Percentiles rank a stretch among this genome's conserved stretches.
These are phyloP conservation scores for Boletus rex-veris DNA, from an alignment of 768 basidiomycete species.

Conservation along the genomic window DNA sequence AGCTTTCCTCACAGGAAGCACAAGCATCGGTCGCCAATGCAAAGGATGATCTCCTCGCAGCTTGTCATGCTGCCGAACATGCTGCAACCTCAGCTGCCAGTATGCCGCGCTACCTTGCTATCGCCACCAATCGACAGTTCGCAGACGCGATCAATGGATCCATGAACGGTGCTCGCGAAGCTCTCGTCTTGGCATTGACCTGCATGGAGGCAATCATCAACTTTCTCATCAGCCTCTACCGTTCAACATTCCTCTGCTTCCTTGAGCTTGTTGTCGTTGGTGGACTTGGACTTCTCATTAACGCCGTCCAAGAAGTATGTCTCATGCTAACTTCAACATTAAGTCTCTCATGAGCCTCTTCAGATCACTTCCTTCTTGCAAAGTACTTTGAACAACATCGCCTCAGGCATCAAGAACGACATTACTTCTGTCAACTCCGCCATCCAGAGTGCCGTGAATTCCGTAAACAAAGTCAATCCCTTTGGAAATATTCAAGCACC, in stretches of 20 bases:
- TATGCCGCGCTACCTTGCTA: constrained; percentile 85
- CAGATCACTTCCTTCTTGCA: constrained; percentile 74
- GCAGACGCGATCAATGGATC: constrained; percentile 75
- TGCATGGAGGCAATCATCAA: constrained; percentile 86
- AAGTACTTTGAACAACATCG: constrained; percentile 52
- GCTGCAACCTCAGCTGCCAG: constrained; percentile 81
- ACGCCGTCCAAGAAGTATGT: constrained; percentile 78
- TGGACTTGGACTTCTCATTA: constrained; percentile 73
- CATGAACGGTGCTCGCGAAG: constrained; percentile 70
- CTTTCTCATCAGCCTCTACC: constrained; percentile 89
- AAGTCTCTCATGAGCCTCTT: constrained; percentile 8
- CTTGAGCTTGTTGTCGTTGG: constrained; percentile 86
- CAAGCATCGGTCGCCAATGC: constrained; percentile 64
- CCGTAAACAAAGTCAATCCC: constrained; percentile 74
- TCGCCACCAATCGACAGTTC: constrained; percentile 78
- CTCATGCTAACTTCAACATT: background rate
- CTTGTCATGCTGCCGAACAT: constrained; percentile 80
- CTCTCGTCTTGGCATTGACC: constrained; percentile 72
- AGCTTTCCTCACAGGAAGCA: constrained; percentile 67
- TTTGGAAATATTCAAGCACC: constrained; percentile 67
- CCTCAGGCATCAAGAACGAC: constrained; percentile 71
- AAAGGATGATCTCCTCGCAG: constrained; percentile 72
- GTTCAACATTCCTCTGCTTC: constrained; percentile 92
- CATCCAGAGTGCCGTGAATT: constrained; percentile 59
- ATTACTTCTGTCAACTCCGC: constrained; percentile 64